Evolutionary conservation across 2,329 filamentous ascomycete species (phyloP).

Genomic region (Cytospora chrysosperma): DNA sequence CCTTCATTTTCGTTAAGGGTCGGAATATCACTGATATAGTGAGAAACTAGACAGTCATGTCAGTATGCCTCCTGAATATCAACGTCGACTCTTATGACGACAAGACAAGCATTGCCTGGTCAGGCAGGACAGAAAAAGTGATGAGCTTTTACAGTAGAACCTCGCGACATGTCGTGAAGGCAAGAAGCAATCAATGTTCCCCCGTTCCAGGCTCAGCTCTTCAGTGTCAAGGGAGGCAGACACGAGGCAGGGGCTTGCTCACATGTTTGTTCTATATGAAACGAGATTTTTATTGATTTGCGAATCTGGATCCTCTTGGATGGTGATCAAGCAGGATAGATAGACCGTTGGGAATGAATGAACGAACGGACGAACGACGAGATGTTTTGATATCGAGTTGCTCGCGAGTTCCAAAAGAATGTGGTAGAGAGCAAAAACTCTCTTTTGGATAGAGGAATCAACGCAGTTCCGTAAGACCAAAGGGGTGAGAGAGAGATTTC

Average conservation of each 20-base stretch:
- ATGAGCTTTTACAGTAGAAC: too few relatives aligned
- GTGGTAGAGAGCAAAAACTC: constrained; percentile 54
- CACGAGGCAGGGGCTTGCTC: not conserved
- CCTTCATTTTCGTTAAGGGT: constrained; percentile 46
- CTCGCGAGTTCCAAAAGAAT: constrained; percentile 47
- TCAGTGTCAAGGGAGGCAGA: not conserved
- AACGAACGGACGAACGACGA: constrained; percentile 24
- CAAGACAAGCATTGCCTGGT: constrained; percentile 1
- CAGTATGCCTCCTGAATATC: constrained; percentile 25
- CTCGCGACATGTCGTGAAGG: not conserved
- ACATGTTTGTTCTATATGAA: constrained; percentile 12
- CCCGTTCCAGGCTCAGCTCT: not conserved
- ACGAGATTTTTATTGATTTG: constrained; percentile 8
- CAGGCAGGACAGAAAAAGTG: too few relatives aligned
- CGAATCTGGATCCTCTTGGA: constrained; percentile 3
- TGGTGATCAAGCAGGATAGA: constrained; percentile 3
- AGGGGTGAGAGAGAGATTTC: constrained; percentile 29
- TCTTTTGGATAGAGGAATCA: constrained; percentile 50
- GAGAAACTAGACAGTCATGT: constrained; percentile 23
- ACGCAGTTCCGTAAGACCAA: constrained; percentile 31
- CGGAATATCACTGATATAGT: constrained; percentile 21
- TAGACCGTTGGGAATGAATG: constrained; percentile 3
- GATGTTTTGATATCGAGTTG: constrained; percentile 16
- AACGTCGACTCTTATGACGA: constrained; percentile 13
- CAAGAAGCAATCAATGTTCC: not conserved